Evolutionary conservation across 2,329 filamentous ascomycete species (phyloP), one percentile per base, ranked within the genome.

Genomic region (Fusarium virguliforme): DNA sequence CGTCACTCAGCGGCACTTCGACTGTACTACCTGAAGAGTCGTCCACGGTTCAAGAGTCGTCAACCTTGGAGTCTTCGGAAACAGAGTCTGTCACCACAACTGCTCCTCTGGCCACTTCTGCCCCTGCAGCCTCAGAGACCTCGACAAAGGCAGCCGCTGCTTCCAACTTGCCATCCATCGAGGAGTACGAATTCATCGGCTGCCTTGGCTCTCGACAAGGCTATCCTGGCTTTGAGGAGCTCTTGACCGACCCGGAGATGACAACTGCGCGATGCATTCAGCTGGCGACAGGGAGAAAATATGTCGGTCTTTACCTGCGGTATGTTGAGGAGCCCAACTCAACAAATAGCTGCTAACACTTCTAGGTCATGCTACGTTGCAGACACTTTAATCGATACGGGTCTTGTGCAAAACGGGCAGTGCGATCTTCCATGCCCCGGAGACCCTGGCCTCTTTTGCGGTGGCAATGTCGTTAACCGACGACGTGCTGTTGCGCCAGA

Each of bases 321-420:
- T 70, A 53, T 7, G 53, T 53, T 7, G 12, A 15, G 8, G 8
- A 35, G 2, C 8, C 50, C 4, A 18, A 7, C n/a, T 15, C 6
- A 2, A 4, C 32, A 9, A 4, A 6, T 62, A 22, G 53, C 9
- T 24, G 6, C 43, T 50, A 50, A 50, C 15, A 18, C n/a, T 18
- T 26, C 4, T 8, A 70, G 67, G 35, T 65, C 64, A 6, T 70
- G 67, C 30, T 68, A 70, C 30, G 64, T 35, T 3, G 50, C 64
- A 1, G 59, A 65, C 24, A 34, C 40, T 8, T 28, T 68, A 12
- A 32, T 30, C 6, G 22, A 40, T 15, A 26, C 61, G 0, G 37
- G 7, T 6, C n/a, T 63, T 2, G 30, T 70, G 1, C 30, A 4
- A 3, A 32, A 70, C 4, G 64, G 46, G 4, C 53, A 28, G 6